A percentile compares a stretch with the other conserved stretches of the same genome.
Conservation (phyloP, 306 rosid species). For the Medicago ruthenica region DNA sequence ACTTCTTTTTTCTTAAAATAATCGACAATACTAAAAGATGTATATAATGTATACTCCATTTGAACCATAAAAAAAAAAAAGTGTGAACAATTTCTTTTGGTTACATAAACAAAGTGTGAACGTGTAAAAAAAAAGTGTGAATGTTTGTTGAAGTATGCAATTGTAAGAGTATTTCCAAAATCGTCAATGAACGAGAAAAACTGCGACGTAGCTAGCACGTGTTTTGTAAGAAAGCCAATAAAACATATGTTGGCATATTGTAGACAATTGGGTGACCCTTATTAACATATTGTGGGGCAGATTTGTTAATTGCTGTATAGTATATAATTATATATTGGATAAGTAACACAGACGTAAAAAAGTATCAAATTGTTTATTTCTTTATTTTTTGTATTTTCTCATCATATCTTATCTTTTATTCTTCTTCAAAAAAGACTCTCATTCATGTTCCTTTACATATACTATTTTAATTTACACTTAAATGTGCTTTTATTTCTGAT, state of each 20-base stretch:
- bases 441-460: neutral
- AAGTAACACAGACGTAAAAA: neutral
- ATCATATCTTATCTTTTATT: neutral
- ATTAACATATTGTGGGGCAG: neutral
- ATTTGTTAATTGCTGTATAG: neutral
- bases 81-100: too few species aligned
- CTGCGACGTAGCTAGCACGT: neutral
- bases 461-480: neutral
- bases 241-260: neutral
- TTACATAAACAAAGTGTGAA: neutral
- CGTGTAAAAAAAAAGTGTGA: neutral
- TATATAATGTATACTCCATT: too few species aligned
- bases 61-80: too few species aligned
- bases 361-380: neutral
- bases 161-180: neutral
- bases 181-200: neutral
- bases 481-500: slow-evolving; percentile 5
- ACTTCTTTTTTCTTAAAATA: too few species aligned
- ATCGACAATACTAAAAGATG: too few species aligned
- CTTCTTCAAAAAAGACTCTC: neutral
- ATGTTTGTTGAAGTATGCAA: neutral
- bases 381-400: neutral
- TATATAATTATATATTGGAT: neutral
- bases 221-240: neutral
- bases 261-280: neutral